Percentiles rank a stretch among this genome's conserved stretches.
Conservation (phyloP, 2,329 filamentous ascomycete species). For the Uncinocarpus reesii region DNA sequence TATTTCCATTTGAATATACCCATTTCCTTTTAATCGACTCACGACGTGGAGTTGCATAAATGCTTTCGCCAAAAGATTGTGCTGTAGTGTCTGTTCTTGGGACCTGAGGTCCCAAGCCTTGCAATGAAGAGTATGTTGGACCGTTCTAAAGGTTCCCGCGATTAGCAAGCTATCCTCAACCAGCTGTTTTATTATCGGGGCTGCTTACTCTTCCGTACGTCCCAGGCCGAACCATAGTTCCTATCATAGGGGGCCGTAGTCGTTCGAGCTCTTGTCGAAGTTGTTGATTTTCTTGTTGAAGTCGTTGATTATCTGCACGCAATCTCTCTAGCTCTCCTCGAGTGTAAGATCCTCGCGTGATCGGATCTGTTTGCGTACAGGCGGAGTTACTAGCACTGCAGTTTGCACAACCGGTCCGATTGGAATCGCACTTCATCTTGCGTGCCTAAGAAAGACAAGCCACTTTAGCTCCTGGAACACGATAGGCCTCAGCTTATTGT, state of each 20-base stretch:
- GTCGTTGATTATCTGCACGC: constrained; percentile 3
- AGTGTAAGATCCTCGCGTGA: constrained; percentile 17
- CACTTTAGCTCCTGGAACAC: too few relatives aligned
- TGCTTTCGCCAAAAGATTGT: not conserved
- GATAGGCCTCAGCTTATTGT: too few relatives aligned
- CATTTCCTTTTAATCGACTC: not conserved
- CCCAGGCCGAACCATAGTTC: not conserved
- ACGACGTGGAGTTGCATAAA: not conserved
- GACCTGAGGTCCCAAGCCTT: not conserved
- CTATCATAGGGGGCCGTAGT: constrained; percentile 2
- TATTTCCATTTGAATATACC: not conserved
- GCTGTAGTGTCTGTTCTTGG: not conserved
- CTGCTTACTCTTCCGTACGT: not conserved
- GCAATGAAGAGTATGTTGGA: constrained; percentile 4
- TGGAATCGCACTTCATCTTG: constrained; percentile 22
- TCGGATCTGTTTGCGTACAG: constrained; percentile 22
- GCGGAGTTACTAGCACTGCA: constrained; percentile 13
- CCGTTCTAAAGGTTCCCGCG: not conserved
- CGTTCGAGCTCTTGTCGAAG: constrained; percentile 11
- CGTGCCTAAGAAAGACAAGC: constrained; percentile 14
- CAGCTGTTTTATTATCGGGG: not conserved
- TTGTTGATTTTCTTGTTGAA: constrained; percentile 14
- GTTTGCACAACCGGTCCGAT: constrained; percentile 17
- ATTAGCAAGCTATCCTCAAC: not conserved
- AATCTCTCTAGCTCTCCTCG: constrained; percentile 19